Evolutionary conservation across 73 alveolate species (phyloP).

Genomic region (Paramecium octaurelia): DNA sequence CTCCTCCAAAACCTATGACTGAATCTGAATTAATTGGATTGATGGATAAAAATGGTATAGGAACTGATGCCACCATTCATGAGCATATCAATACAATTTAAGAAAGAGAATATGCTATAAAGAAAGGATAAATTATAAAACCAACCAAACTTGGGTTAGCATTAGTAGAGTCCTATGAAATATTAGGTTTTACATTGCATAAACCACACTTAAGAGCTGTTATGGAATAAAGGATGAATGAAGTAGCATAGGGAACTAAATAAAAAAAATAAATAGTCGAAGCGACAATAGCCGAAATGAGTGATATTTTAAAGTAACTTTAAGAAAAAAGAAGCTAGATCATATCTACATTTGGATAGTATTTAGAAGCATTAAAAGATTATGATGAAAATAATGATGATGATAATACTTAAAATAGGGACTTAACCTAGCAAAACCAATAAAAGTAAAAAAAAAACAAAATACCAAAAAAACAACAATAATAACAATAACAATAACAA

Average conservation of each 20-base stretch:
- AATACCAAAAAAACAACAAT: neutral
- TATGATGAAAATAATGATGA: conserved; percentile 60
- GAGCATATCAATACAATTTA: conserved; percentile 97
- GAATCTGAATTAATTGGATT: conserved; percentile 95
- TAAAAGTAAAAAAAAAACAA: neutral
- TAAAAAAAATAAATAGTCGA: conserved; percentile 75
- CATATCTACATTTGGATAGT: conserved; percentile 60
- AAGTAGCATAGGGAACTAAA: conserved; percentile 82
- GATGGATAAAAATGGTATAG: conserved; percentile 99
- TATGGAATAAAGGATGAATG: conserved; percentile 94
- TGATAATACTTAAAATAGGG: conserved; percentile 14
- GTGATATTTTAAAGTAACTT: conserved; percentile 72
- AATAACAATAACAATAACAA: neutral
- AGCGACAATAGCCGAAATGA: conserved; percentile 80
- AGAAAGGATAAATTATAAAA: conserved; percentile 76
- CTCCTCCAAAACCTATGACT: conserved; percentile 95
- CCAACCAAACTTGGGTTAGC: conserved; percentile 97
- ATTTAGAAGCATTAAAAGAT: conserved; percentile 67
- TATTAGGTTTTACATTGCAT: conserved; percentile 85
- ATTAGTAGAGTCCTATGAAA: conserved; percentile 91
- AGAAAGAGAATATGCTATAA: conserved; percentile 92
- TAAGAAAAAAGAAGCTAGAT: conserved; percentile 57
- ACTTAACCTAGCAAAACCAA: neutral
- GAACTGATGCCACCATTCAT: conserved; percentile 99
- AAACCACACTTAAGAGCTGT: conserved; percentile 94